phyloP scores from a whole-genome alignment of 2,329 filamentous ascomycete species.

The Knufia fluminis region DNA sequence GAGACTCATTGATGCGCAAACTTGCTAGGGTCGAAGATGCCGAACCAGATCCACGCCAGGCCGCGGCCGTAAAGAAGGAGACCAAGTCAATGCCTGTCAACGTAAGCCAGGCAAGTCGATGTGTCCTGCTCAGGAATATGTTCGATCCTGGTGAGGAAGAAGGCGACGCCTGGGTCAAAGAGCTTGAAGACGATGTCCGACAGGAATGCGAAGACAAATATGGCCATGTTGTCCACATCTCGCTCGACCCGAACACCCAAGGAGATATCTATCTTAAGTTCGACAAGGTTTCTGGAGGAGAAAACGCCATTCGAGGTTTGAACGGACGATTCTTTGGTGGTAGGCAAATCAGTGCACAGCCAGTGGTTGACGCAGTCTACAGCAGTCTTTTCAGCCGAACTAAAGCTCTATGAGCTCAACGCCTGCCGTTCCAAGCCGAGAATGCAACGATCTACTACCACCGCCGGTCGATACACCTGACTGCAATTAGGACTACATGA shows the following conservation, averaged over 20 bases:
- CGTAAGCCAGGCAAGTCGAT: slow-evolving; percentile 85
- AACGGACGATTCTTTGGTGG: slow-evolving; percentile 95
- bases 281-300: slow-evolving; percentile 85
- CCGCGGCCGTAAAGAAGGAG: slow-evolving; percentile 67
- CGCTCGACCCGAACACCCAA: slow-evolving; percentile 82
- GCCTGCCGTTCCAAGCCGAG: not conserved
- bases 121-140: slow-evolving; percentile 90
- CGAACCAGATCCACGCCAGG: slow-evolving; percentile 56
- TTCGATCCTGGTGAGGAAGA: slow-evolving; percentile 88
- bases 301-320: slow-evolving; percentile 95
- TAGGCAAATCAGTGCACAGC: slow-evolving; percentile 83
- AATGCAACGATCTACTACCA: too few species aligned
- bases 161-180: slow-evolving; percentile 80
- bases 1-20: slow-evolving; percentile 97
- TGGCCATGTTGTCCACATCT: slow-evolving; percentile 94
- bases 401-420: slow-evolving; percentile 28
- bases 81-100: slow-evolving; percentile 70
- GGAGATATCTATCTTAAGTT: slow-evolving; percentile 99
- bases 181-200: slow-evolving; percentile 87
- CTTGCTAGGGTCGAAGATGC: slow-evolving; percentile 89
- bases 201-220: slow-evolving; percentile 91
- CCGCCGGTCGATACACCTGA: too few species aligned
- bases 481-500: not conserved
- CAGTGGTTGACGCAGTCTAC: slow-evolving; percentile 97
- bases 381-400: slow-evolving; percentile 88